Evolutionary conservation across 371 early-diverging fungal genomes (phyloP).

Genomic region (Mortierella sp.): DNA sequence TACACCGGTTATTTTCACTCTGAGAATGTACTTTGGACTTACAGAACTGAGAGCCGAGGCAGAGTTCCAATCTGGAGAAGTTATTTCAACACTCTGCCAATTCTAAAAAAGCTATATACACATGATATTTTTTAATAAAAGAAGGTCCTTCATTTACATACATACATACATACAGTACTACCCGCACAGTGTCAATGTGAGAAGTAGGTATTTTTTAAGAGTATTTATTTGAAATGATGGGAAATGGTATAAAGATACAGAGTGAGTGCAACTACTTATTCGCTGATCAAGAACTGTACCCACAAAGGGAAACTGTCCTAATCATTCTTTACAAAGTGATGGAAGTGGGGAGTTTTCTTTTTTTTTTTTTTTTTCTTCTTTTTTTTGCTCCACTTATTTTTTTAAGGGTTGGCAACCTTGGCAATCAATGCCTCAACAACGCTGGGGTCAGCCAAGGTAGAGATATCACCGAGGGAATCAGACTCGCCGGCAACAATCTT

Average conservation of each 20-base stretch:
- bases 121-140: no score
- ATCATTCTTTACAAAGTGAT: not conserved
- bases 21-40: constrained; percentile 49
- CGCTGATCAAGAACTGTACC: not conserved
- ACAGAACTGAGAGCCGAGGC: constrained; percentile 52
- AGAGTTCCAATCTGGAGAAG: constrained; percentile 47
- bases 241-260: not conserved
- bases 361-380: no score
- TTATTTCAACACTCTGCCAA: constrained; percentile 49
- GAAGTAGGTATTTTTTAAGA: no score
- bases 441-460: constrained; percentile 89
- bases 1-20: constrained; percentile 49
- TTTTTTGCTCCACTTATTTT: not conserved
- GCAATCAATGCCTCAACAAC: constrained; percentile 49
- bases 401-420: constrained; percentile 44
- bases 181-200: no score
- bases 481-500: constrained; percentile 91
- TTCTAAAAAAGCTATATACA: constrained; percentile 15
- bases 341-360: not conserved
- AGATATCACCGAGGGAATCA: constrained; percentile 89
- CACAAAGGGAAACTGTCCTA: not conserved
- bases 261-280: not conserved
- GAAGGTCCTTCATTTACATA: no score
- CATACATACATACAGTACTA: no score
- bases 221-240: no score